A percentile compares a stretch with the other conserved stretches of the same genome.
Evolutionary conservation across 768 basidiomycete species (phyloP).

Genomic region (Mycena albidolilacea): DNA sequence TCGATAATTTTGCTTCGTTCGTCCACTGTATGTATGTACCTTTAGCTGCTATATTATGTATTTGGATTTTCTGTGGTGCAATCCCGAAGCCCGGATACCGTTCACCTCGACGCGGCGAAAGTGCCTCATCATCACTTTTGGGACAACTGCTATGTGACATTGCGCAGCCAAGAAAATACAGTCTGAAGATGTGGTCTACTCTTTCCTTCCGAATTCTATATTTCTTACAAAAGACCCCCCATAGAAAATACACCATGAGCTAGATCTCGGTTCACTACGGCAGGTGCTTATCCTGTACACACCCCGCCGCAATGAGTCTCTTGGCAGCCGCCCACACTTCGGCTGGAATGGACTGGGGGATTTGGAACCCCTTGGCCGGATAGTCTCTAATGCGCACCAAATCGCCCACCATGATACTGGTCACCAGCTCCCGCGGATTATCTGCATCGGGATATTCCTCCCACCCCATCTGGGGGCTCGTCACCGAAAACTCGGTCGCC

Average conservation of each 20-base stretch:
- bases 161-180: too few relatives aligned
- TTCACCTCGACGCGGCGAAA: too few relatives aligned
- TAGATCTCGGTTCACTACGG: not conserved
- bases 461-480: slow-evolving; percentile 37
- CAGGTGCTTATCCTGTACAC: slow-evolving; percentile 24
- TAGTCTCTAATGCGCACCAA: slow-evolving; percentile 38
- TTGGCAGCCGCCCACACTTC: slow-evolving; percentile 36
- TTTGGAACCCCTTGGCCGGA: slow-evolving; percentile 39
- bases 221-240: too few relatives aligned
- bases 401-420: slow-evolving; percentile 40
- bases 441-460: slow-evolving; percentile 34
- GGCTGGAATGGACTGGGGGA: slow-evolving; percentile 31
- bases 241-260: too few relatives aligned
- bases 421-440: slow-evolving; percentile 35
- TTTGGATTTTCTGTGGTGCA: not conserved
- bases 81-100: too few relatives aligned
- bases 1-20: not conserved
- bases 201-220: too few relatives aligned
- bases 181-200: too few relatives aligned
- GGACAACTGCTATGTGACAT: not conserved
- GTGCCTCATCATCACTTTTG: slow-evolving; percentile 28
- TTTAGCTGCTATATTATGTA: slow-evolving; percentile 24
- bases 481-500: slow-evolving; percentile 28
- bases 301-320: slow-evolving; percentile 35
- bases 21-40: slow-evolving; percentile 21